Evolutionary conservation across 2,329 filamentous ascomycete genomes (phyloP).

Genomic region (Lojkania enalia): DNA sequence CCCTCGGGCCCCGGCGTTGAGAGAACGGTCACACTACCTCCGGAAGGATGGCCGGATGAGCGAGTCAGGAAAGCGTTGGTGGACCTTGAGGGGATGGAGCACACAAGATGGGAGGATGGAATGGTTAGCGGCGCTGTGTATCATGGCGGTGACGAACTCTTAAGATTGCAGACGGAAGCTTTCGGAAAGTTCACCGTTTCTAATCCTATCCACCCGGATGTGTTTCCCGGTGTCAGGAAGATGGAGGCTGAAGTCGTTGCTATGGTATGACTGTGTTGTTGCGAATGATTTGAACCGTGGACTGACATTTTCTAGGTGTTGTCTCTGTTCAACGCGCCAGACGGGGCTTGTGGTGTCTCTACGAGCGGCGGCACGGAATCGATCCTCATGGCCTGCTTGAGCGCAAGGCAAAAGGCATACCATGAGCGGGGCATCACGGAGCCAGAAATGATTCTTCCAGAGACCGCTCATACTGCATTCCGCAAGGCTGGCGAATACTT

Average conservation of each 20-base stretch:
- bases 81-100: slow-evolving; percentile 80
- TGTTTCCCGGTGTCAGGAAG: slow-evolving; percentile 96
- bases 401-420: slow-evolving; percentile 86
- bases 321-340: slow-evolving; percentile 83
- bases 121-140: slow-evolving; percentile 94
- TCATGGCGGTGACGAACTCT: slow-evolving; percentile 81
- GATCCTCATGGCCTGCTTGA: slow-evolving; percentile 92
- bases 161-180: slow-evolving; percentile 86
- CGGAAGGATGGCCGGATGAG: slow-evolving; percentile 80
- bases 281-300: neutral
- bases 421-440: slow-evolving; percentile 84
- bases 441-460: slow-evolving; percentile 96
- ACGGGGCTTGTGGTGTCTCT: slow-evolving; percentile 82
- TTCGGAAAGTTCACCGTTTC: slow-evolving; percentile 93
- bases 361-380: slow-evolving; percentile 95
- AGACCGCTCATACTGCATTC: slow-evolving; percentile 95
- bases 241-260: slow-evolving; percentile 98
- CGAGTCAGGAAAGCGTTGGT: slow-evolving; percentile 78
- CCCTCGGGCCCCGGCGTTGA: slow-evolving; percentile 70
- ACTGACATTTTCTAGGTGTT: slow-evolving; percentile 54
- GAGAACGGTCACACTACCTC: slow-evolving; percentile 75
- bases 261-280: slow-evolving; percentile 65
- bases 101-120: slow-evolving; percentile 96
- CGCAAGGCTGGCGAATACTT: slow-evolving; percentile 95
- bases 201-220: slow-evolving; percentile 96